Conservation (phyloP, 208 protist species). For the Crithidia acanthocephali region DNA sequence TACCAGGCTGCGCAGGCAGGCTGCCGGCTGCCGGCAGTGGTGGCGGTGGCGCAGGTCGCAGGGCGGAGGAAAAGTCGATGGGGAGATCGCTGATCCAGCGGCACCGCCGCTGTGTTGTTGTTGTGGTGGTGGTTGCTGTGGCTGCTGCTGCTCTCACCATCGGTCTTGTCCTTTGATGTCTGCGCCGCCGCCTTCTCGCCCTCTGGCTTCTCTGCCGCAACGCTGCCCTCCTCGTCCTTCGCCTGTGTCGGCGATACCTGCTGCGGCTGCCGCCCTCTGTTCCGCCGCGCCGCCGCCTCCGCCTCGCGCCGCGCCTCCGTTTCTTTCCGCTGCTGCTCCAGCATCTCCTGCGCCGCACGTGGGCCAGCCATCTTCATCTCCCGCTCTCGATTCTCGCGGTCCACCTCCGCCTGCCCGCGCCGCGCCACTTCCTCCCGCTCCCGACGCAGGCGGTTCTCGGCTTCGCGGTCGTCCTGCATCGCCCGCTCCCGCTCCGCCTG, state of each 20-base stretch:
- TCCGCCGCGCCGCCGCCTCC: conserved; percentile 33
- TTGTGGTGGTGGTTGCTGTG: neutral
- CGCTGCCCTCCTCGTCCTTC: neutral
- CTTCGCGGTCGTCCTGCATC: conserved; percentile 41
- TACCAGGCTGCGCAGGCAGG: neutral
- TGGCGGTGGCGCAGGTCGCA: neutral
- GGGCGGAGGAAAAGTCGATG: conserved; percentile 9
- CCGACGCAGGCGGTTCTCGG: conserved; percentile 49
- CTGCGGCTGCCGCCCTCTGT: conserved; percentile 4
- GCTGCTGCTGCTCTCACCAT: neutral
- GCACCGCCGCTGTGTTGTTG: neutral
- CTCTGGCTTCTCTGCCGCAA: neutral
- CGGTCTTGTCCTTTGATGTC: no score
- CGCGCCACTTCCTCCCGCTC: conserved; percentile 54
- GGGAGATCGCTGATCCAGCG: conserved; percentile 4
- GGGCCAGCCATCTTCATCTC: conserved; percentile 47
- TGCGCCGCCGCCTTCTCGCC: neutral
- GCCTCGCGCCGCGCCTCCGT: conserved; percentile 33
- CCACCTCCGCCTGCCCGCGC: conserved; percentile 56
- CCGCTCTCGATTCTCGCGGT: conserved; percentile 48
- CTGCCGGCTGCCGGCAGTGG: neutral
- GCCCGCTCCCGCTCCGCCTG: conserved; percentile 46
- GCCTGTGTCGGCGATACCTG: neutral
- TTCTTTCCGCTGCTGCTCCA: conserved; percentile 34
- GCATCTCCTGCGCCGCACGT: conserved; percentile 24